Evolutionary conservation across 2,329 filamentous ascomycete genomes (phyloP), one percentile per base, ranked within the genome.

Genomic region (Aspergillus glaucus): DNA sequence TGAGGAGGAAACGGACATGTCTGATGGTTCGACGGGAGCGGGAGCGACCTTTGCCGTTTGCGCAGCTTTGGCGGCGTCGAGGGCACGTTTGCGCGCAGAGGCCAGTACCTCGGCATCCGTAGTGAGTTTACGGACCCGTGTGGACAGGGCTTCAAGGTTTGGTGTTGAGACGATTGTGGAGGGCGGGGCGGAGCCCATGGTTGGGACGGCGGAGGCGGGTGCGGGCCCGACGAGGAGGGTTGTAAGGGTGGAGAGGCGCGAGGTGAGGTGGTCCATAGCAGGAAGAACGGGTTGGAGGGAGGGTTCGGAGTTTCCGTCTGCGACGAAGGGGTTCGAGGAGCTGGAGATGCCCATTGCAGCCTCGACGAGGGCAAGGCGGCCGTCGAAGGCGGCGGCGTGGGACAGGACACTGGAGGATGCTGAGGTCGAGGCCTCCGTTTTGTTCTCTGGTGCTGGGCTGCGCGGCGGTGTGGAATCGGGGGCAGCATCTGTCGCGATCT

Each of bases 301-400:
- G 32, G 62, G 55, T 77, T 82, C 28, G 79, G 70, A 56, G 84
- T 83, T 53, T 19, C 64, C 64, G 30, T 67, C 63, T 21, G 63
- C 56, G 42, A 71, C 59, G 49, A 70, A 66, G 1, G 85, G 79
- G 55, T 87, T 75, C 9, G 82, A 79, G 0, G 84, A 81, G 19
- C 84, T 83, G 37, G 83, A 86, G 44, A 95, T 79, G 8, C 93
- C 93, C 24, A 98, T 79, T 1, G 84, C 80, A 56, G 83, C 83
- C 72, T 98, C 93, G 43, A 98, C 75, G 26, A 86, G 74, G 2
- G 85, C 75, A 17, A 98, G 80, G 4, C 93, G 82, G 26, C 81
- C 79, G 64, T 97, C 92, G 61, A 98, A 96, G 54, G 93, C 87
- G 21, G 91, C 88, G 6, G 88, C 86, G 66, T 90, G 87, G 30